These are phyloP conservation scores for Leucoagaricus sp. DNA, from an alignment of 1,284 basidiomycete genomes.

Conservation along the genomic window DNA sequence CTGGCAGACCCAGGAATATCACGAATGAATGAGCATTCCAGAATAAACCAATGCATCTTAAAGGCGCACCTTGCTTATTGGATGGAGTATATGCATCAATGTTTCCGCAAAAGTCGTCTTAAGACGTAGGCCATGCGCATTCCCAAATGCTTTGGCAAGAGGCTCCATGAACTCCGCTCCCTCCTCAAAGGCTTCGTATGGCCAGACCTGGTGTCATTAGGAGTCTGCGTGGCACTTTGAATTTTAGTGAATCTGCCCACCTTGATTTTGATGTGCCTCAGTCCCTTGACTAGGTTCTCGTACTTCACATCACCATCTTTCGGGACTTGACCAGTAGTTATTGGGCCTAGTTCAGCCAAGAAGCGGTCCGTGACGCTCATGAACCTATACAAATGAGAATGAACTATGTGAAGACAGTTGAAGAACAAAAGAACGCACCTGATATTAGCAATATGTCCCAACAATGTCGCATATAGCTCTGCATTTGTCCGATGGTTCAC, in stretches of 20 bases:
- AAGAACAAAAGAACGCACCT: conserved; percentile 46
- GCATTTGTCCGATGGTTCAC: conserved; percentile 80
- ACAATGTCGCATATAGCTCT: conserved; percentile 78
- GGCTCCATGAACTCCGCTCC: conserved; percentile 90
- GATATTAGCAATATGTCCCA: conserved; percentile 81
- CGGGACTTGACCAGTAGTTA: conserved; percentile 69
- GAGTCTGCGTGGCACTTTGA: conserved; percentile 4
- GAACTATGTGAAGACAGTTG: conserved; percentile 1
- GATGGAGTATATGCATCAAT: conserved; percentile 79
- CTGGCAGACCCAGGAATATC: conserved; percentile 88
- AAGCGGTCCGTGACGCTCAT: conserved; percentile 88
- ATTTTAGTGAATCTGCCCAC: conserved; percentile 36
- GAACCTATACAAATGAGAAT: conserved; percentile 52
- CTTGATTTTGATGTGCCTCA: conserved; percentile 81
- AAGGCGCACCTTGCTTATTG: conserved; percentile 78
- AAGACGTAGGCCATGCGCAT: conserved; percentile 82
- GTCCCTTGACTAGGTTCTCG: conserved; percentile 80
- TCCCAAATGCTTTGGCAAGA: conserved; percentile 80
- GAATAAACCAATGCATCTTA: conserved; percentile 16
- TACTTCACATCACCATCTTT: conserved; percentile 82
- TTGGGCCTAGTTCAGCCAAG: conserved; percentile 74
- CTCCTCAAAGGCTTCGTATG: conserved; percentile 91
- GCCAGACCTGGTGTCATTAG: conserved; percentile 70
- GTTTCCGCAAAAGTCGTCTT: conserved; percentile 90
- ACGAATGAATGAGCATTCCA: background rate